A percentile compares a stretch with the other conserved stretches of the same genome.
Evolutionary conservation across 164 flowering plant species (phyloP).

Genomic region (Chimonanthus salicifolius): DNA sequence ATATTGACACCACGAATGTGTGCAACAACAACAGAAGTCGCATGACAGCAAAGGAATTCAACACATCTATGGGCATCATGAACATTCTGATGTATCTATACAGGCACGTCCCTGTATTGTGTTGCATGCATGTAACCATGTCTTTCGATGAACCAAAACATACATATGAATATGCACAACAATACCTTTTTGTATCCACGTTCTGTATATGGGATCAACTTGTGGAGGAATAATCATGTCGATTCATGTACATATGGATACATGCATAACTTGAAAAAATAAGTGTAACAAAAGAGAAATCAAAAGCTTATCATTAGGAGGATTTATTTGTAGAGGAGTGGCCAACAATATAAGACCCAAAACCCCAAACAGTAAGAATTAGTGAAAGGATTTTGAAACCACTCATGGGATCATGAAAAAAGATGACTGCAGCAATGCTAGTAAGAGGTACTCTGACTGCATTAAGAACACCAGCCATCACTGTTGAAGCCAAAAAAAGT

Average conservation of each 20-base stretch:
- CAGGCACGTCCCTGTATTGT: too few species aligned
- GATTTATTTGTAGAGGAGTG: conserved; percentile 28
- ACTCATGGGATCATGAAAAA: conserved; percentile 79
- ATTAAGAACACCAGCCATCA: conserved; percentile 82
- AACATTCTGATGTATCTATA: too few species aligned
- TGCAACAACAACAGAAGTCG: too few species aligned
- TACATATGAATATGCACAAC: too few species aligned
- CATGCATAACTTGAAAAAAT: not conserved
- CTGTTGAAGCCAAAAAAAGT: conserved; percentile 71
- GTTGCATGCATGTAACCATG: too few species aligned
- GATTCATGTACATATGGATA: not conserved
- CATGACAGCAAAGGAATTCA: too few species aligned
- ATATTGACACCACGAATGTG: too few species aligned
- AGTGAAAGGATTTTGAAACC: conserved; percentile 87
- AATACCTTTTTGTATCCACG: too few species aligned
- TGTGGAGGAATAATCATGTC: not conserved
- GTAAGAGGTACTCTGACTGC: conserved; percentile 84
- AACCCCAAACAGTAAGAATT: conserved; percentile 85
- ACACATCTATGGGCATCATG: too few species aligned
- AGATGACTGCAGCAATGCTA: conserved; percentile 74
- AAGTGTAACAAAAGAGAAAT: not conserved
- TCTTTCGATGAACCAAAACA: too few species aligned
- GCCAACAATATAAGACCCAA: conserved; percentile 68
- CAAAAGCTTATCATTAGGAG: conserved; percentile 3
- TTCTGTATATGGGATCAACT: too few species aligned